Base-by-base conservation (phyloP, 768 basidiomycete genomes). In the button mushroom (Agaricus bisporus) region DNA sequence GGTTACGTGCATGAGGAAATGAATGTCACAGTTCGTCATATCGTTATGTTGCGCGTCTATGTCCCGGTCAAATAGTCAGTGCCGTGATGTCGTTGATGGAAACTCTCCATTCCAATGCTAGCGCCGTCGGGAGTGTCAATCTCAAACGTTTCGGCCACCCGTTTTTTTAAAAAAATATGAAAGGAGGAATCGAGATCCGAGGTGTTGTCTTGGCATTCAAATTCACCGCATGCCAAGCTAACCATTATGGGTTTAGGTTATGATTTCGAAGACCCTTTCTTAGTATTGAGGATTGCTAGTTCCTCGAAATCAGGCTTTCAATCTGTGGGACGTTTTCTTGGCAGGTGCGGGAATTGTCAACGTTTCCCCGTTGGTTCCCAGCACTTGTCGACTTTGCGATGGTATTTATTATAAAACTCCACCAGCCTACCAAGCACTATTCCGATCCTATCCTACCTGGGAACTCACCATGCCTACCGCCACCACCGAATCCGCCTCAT, bases 311-410 rank as follows among this genome's bases (percentile, higher is more conserved):
- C 28, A 36, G 14, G 26, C 17, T 35, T 41, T 36, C 11, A 41
- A 51, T 51, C 50, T 43, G 41, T 41, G 49, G 35, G 26, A 43
- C 29, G 22, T 37, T 17, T 32, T 42, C 50, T 51, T 51, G 50
- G 50, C 50, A 22, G 32, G 26, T 29, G 15, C 44, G 38, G 32
- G 11, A 20, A n/a, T 25, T n/a, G 35, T 38, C 43, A 46, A 29
- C 26, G 15, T 18, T 5, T 15, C 28, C 18, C 29, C 15, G 29
- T 14, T 35, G 29, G 17, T 38, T 37, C 22, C 22, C 22, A 22
- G 36, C 20, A 37, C 20, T 38, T 10, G 22, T 44, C 35, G 51
- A 35, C 18, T 26, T 43, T 35, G 36, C 15, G 48, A 36, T 36
- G 17, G 29, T 10, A 22, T 22, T 22, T 22, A 32, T 37, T 54